These are phyloP conservation scores for Trichoderma harzianum DNA, from an alignment of 2,329 filamentous ascomycete species.

Conservation along the genomic window DNA sequence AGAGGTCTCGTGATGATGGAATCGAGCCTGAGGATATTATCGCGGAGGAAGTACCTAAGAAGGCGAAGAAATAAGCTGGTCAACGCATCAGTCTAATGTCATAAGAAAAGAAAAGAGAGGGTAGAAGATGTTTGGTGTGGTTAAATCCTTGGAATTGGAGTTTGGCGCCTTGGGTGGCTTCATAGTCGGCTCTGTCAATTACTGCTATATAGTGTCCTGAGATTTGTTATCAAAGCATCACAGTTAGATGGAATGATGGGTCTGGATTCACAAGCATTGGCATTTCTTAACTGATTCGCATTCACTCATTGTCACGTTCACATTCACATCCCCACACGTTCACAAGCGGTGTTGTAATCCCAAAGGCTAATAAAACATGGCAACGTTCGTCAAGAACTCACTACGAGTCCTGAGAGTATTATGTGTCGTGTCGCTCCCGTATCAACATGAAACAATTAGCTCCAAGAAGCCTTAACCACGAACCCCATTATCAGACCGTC, in stretches of 20 bases:
- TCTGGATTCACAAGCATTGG: neutral
- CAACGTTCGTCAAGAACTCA: neutral
- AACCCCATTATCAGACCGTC: constrained; percentile 1
- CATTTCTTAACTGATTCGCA: neutral
- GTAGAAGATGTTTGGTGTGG: neutral
- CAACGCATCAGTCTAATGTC: neutral
- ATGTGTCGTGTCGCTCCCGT: neutral
- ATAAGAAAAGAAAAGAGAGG: neutral
- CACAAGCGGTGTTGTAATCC: neutral
- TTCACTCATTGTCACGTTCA: neutral
- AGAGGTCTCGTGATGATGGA: constrained; percentile 68
- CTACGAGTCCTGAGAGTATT: neutral
- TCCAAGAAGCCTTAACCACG: neutral
- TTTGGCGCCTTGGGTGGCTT: constrained; percentile 33
- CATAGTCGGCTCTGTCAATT: constrained; percentile 16
- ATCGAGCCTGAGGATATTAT: constrained; percentile 44
- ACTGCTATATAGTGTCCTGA: constrained; percentile 15
- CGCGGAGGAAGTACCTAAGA: constrained; percentile 36
- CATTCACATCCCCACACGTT: neutral
- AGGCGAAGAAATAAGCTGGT: constrained; percentile 32
- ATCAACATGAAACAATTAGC: neutral
- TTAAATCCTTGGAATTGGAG: constrained; percentile 26
- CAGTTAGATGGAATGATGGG: constrained; percentile 1
- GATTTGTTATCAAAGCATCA: constrained; percentile 1
- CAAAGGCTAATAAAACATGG: neutral